These are phyloP conservation scores for Claviceps arundinis DNA, from an alignment of 2,329 filamentous ascomycete genomes.

Conservation along the genomic window DNA sequence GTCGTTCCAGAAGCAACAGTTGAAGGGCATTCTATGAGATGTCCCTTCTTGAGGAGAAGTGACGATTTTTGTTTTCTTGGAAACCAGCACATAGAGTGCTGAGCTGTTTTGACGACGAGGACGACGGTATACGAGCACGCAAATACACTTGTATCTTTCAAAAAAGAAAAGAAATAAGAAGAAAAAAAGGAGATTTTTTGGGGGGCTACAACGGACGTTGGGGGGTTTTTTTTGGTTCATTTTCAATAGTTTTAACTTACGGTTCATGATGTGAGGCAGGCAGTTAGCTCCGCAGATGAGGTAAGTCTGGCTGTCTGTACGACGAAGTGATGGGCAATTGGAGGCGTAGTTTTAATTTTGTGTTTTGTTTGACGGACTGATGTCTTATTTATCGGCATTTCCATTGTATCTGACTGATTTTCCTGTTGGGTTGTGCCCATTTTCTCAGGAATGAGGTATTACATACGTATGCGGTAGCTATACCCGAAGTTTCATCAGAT, in stretches of 20 bases:
- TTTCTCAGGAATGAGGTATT: no score
- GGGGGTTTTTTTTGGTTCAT: not conserved
- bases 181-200: not conserved
- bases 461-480: no score
- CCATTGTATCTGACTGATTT: no score
- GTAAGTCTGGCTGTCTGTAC: not conserved
- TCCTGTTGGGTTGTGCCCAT: no score
- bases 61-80: not conserved
- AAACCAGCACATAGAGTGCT: conserved; percentile 1
- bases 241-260: no score
- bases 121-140: not conserved
- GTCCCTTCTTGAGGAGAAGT: not conserved
- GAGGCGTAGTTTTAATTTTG: no score
- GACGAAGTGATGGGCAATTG: no score
- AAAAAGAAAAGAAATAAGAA: not conserved
- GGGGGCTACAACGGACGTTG: conserved; percentile 3
- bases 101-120: conserved; percentile 1
- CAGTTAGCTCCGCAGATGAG: not conserved
- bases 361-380: no score
- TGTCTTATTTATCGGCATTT: no score
- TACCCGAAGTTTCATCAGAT: no score
- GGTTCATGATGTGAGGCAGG: not conserved
- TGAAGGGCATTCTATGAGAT: conserved; percentile 62
- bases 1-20: conserved; percentile 59
- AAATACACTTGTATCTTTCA: not conserved